Evolutionary conservation across 2,329 filamentous ascomycete genomes (phyloP).

Genomic region (Colletotrichum navitas): DNA sequence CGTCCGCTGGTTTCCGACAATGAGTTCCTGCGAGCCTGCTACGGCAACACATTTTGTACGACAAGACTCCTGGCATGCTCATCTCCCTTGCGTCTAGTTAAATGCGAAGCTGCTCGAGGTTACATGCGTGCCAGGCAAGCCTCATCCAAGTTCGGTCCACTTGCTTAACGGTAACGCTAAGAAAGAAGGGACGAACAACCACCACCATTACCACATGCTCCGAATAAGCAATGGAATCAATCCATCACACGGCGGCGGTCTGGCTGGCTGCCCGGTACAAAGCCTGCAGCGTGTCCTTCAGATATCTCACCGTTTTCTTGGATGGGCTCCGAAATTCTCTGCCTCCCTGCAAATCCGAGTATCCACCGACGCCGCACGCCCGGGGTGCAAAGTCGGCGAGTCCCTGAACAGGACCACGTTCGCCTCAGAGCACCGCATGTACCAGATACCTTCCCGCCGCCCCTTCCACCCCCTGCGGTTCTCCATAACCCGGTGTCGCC

Average conservation of each 20-base stretch:
- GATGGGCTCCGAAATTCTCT: conserved; percentile 10
- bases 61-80: conserved; percentile 28
- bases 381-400: conserved; percentile 22
- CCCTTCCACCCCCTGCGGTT: conserved; percentile 36
- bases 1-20: background rate
- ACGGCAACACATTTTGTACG: conserved; percentile 4
- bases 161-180: conserved; percentile 12
- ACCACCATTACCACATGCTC: background rate
- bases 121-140: conserved; percentile 21
- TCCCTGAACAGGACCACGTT: conserved; percentile 28
- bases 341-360: conserved; percentile 16
- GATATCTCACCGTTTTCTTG: background rate
- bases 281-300: background rate
- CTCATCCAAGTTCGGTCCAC: conserved; percentile 33
- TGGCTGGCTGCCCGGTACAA: background rate
- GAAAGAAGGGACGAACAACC: conserved; percentile 28
- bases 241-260: background rate
- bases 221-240: conserved; percentile 3
- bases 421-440: conserved; percentile 1
- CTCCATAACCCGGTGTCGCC: conserved; percentile 38
- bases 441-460: conserved; percentile 7
- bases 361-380: conserved; percentile 24
- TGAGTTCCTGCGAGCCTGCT: background rate
- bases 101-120: conserved; percentile 14
- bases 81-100: conserved; percentile 35